Evolutionary conservation across 768 basidiomycete species (phyloP).

Genomic region (Tylopilus intermedius): DNA sequence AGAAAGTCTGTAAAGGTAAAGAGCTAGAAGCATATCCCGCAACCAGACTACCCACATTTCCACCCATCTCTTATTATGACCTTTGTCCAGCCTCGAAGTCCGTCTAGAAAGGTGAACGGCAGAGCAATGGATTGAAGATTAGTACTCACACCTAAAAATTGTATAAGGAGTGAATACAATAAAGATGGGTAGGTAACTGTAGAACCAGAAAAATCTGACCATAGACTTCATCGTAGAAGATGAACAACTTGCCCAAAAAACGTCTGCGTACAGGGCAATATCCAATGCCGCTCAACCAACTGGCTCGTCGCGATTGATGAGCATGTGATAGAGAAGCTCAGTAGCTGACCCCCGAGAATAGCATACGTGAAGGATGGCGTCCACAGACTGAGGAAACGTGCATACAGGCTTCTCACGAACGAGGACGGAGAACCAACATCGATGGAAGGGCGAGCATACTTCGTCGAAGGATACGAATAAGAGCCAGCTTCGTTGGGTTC

Average conservation of each 20-base stretch:
- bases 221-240: too few relatives aligned
- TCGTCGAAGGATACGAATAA: not conserved
- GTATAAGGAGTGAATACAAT: constrained; percentile 83
- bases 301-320: constrained; percentile 67
- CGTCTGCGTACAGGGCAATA: constrained; percentile 72
- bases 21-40: not conserved
- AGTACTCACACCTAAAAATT: constrained; percentile 69
- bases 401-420: constrained; percentile 14
- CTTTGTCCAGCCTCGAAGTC: constrained; percentile 71
- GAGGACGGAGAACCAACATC: constrained; percentile 18
- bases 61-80: constrained; percentile 75
- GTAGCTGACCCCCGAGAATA: constrained; percentile 25
- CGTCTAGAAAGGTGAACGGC: constrained; percentile 45
- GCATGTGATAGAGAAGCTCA: constrained; percentile 23
- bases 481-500: constrained; percentile 6
- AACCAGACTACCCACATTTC: constrained; percentile 58
- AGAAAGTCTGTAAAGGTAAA: constrained; percentile 55
- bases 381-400: constrained; percentile 26
- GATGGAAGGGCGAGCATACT: constrained; percentile 13
- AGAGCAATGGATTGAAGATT: not conserved
- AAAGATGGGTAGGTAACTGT: constrained; percentile 71
- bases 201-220: not conserved
- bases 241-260: constrained; percentile 59
- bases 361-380: constrained; percentile 26
- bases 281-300: constrained; percentile 61